Evolutionary conservation across 257 asterid species (phyloP), one percentile per base, ranked within the genome.

Genomic region (Solanum lignicaule): DNA sequence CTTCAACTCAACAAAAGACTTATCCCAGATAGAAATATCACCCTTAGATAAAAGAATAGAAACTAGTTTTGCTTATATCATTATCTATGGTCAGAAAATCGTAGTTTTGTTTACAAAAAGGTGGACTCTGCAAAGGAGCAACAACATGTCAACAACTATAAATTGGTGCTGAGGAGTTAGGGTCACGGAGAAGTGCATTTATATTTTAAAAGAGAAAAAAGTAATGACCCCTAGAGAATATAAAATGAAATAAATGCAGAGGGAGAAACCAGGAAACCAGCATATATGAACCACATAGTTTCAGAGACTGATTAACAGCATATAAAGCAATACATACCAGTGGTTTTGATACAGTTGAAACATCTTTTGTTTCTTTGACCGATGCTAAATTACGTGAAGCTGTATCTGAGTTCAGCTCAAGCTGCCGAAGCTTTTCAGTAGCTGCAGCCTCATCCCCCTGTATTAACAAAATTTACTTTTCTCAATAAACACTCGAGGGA

Each of bases 381-480:
- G 92, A 93, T 91, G 91, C 84, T 83, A 93, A 89, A 84, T 92
- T 93, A 84, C 90, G 94, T 60, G 94, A 88, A 84, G 93, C 91
- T 82, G 93, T 89, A 86, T 90, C 88, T 43, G 93, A 89, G 89
- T 89, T 95, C 78, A 43, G 88, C 88, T 93, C 96, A 87, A 94
- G 94, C 92, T 93, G 96, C 92, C 91, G 91, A 81, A 97, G 92
- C 88, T 91, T 96, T 90, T 95, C 99, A 87, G 89, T 90, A 69
- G 94, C 96, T 62, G 95, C 93, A 88, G 95, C 95, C 91, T 96
- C 98, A 90, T 96, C 98, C 78, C 93, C 98, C 99, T 97, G 94
- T 74, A 92, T 52, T 88, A 84, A 60, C 75, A 82, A 71, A 84
- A 85, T 82, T 55, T 62, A 83, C 86, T 76, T 62, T 55, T 87